Evolutionary conservation across 495 filamentous ascomycete species (phyloP).

Genomic region (Aspergillus haitiensis): DNA sequence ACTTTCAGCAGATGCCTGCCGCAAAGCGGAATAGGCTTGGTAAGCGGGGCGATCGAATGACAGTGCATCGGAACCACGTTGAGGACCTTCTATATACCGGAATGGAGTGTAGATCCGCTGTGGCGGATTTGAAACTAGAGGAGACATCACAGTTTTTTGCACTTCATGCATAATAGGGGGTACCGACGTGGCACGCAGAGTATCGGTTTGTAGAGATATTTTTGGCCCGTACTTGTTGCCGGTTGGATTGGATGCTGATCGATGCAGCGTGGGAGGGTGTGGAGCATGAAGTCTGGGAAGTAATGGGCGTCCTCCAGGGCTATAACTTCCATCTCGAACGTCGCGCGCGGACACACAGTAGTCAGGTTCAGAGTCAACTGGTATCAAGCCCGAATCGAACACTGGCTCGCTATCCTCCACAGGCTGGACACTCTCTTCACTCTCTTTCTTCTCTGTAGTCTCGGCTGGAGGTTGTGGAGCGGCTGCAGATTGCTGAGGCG

Average conservation of each 20-base stretch:
- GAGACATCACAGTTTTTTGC: slow-evolving; percentile 30
- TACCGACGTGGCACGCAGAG: slow-evolving; percentile 29
- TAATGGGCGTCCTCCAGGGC: slow-evolving; percentile 52
- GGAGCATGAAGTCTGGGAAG: slow-evolving; percentile 27
- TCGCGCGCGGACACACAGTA: slow-evolving; percentile 25
- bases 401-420: slow-evolving; percentile 19
- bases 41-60: slow-evolving; percentile 43
- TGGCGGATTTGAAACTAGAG: slow-evolving; percentile 42
- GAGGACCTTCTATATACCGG: slow-evolving; percentile 49
- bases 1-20: slow-evolving; percentile 45
- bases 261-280: slow-evolving; percentile 13
- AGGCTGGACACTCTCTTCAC: slow-evolving; percentile 1
- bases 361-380: slow-evolving; percentile 33
- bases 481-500: slow-evolving; percentile 16
- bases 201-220: slow-evolving; percentile 3
- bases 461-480: slow-evolving; percentile 14
- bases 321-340: slow-evolving; percentile 40
- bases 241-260: slow-evolving; percentile 26
- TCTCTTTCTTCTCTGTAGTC: background rate
- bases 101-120: slow-evolving; percentile 50
- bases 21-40: slow-evolving; percentile 47
- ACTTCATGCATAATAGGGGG: slow-evolving; percentile 27
- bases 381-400: slow-evolving; percentile 40
- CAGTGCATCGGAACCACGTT: slow-evolving; percentile 46
- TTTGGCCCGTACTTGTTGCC: slow-evolving; percentile 21